Conservation (phyloP, 805 yeast species). For the Candida yuanshanica region DNA sequence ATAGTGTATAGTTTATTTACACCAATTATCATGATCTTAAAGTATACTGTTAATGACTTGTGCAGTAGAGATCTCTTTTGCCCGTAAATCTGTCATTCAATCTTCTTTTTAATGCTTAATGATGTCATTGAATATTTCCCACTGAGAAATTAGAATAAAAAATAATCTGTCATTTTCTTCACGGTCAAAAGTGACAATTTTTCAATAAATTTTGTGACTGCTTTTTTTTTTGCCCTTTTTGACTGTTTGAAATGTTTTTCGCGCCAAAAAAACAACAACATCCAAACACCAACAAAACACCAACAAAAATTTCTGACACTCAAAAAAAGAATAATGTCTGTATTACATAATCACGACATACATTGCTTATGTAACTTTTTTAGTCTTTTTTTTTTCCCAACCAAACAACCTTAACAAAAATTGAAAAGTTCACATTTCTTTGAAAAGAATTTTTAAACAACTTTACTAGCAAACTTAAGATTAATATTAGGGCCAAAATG, state of each 20-base stretch:
- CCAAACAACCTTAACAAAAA: neutral
- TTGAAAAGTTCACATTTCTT: conserved; percentile 3
- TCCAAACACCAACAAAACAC: conserved; percentile 3
- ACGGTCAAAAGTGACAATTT: neutral
- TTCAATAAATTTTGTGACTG: conserved; percentile 5
- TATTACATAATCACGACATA: conserved; percentile 2
- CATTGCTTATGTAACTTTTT: conserved; percentile 1
- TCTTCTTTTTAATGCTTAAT: too few relatives aligned
- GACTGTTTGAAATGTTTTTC: too few relatives aligned
- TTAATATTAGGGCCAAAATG: conserved; percentile 14
- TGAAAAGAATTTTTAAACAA: neutral
- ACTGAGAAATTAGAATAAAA: too few relatives aligned
- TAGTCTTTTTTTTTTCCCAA: conserved; percentile 1
- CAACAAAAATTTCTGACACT: too few relatives aligned
- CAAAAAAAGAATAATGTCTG: too few relatives aligned
- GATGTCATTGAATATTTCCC: too few relatives aligned
- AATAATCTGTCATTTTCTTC: neutral
- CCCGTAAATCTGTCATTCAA: too few relatives aligned
- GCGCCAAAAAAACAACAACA: too few relatives aligned
- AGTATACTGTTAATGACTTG: too few relatives aligned
- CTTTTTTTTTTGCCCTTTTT: neutral
- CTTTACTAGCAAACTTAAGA: conserved; percentile 4
- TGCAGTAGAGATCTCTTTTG: too few relatives aligned
- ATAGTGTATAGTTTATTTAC: too few relatives aligned
- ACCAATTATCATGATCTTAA: too few relatives aligned